Conservation (phyloP, 345 rosid species). For the Sonneratia alba region DNA sequence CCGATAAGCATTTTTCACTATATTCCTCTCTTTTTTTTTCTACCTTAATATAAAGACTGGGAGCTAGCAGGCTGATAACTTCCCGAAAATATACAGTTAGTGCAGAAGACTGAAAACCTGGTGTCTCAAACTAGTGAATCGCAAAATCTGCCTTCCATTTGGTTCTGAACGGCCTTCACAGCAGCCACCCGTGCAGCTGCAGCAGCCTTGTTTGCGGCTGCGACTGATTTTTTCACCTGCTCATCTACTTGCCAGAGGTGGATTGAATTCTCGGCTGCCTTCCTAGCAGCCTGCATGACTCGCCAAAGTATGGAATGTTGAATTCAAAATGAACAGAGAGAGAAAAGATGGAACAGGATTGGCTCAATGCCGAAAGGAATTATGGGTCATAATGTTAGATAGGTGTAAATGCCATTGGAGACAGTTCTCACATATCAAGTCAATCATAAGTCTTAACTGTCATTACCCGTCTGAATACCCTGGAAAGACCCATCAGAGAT, state of each 20-base stretch:
- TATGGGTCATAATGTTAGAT: too few species aligned
- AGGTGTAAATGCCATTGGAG: not conserved
- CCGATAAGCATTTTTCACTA: not conserved
- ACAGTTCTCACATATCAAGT: not conserved
- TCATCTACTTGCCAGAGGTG: constrained; percentile 56
- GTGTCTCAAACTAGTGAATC: constrained; percentile 8
- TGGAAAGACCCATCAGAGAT: not conserved
- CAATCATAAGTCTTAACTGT: not conserved
- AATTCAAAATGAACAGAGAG: not conserved
- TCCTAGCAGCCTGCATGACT: constrained; percentile 57
- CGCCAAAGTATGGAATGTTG: constrained; percentile 2
- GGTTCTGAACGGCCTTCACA: constrained; percentile 86
- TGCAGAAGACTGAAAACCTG: constrained; percentile 9
- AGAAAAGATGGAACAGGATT: constrained; percentile 2
- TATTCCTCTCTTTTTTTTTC: too few species aligned
- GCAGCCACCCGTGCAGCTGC: constrained; percentile 97
- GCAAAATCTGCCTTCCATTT: constrained; percentile 85
- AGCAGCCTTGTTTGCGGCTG: constrained; percentile 76
- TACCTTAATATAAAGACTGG: too few species aligned
- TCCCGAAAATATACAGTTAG: constrained; percentile 14
- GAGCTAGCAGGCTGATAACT: not conserved
- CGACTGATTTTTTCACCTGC: constrained; percentile 57
- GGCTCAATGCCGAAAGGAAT: not conserved
- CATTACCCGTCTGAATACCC: not conserved
- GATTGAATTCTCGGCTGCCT: constrained; percentile 61